Base-by-base conservation (phyloP, 2,329 filamentous ascomycete species). In the Fusarium camptoceras region DNA sequence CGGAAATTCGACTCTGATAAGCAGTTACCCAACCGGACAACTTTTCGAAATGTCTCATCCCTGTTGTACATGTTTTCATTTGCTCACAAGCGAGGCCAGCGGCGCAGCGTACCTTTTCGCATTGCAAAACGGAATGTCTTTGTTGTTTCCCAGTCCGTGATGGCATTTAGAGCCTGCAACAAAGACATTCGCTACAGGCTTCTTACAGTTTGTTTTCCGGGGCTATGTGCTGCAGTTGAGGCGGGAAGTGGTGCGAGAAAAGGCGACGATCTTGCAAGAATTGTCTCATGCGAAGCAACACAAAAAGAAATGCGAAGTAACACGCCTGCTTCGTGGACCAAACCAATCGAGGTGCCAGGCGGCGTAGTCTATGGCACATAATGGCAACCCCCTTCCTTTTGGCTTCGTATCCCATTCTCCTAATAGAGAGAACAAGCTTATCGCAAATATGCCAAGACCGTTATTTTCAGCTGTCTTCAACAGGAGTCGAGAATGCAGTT, bases 401-500 rank as follows among this genome's bases (percentile, higher is more conserved):
- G 28, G 16, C 20, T 50, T 34, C 47, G 22, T 50, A 37, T 24
- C 24, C 34, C 24, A 34, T n/a, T 42, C 24, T 20, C 8, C 15
- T 18, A n/a, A 9, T 15, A 53, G 49, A 41, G 34, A 49, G 14
- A 66, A 46, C 34, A 65, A 65, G 39, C 51, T 42, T 27, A 41
- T 59, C 25, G 47, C 34, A 37, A 37, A n/a, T 47, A 27, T 30
- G 42, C 61, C 42, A 43, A 66, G 59, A 41, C 27, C 41, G 27
- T 44, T 50, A n/a, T 41, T 43, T 60, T 28, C 41, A 68, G 65
- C 42, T 39, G 46, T 63, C 44, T 58, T 44, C 31, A 34, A 28
- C 44, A 24, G 56, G 31, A 22, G 31, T 44, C 37, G 8, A 39
- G 31, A 43, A 48, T 34, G 25, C 47, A 50, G 30, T 43, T 66